Evolutionary conservation across 352 stramenopile genomes (phyloP), one percentile per base, ranked within the genome.

Genomic region (Nothophytophthora sp.): DNA sequence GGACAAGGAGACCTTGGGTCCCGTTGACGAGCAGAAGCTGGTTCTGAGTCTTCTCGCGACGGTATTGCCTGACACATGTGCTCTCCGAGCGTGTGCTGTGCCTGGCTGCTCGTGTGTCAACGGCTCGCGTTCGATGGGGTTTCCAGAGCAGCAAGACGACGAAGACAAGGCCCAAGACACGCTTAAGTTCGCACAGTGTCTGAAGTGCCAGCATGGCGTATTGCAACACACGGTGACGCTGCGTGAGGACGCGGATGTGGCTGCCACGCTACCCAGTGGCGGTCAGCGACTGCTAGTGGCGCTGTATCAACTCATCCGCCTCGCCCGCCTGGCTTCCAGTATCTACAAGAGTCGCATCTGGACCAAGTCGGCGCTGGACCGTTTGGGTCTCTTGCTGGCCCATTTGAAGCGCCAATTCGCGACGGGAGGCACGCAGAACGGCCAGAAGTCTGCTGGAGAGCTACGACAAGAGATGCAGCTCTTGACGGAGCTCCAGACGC

Each of bases 201-300:
- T 69, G 15, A 81, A 75, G 19, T 93, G 82, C 51, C 69, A 86
- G 34, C 82, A 93, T 37, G 78, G 80, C 12, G 69, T 85, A 15
- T 54, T 91, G 20, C 80, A 91, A 47, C 82, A 93, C 45, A 47
- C 56, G 5, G 63, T 93, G 10, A 48, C 79, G 12, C 25, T 80
- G 12, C 46, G 63, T n/a, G 65, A 81, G 33, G 69, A 80, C 19
- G 60, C 50, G 0, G 62, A 70, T 20, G 20, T 29, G 27, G 50
- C 50, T 18, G 39, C 56, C 13, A 50, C 44, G 1, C 32, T 57
- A 33, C 63, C 69, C 2, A 87, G 64, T 66, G 75, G 76, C n/a
- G 77, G 76, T 0, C 80, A 91, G 48, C 69, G 78, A 5, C 55
- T 93, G 13, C 51, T 93, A 1, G 67, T 76, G 23, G 64, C 66